Percentiles rank a stretch among this genome's conserved stretches.
Conservation (phyloP, 305 asterid species). For the Fraxinus greggii region DNA sequence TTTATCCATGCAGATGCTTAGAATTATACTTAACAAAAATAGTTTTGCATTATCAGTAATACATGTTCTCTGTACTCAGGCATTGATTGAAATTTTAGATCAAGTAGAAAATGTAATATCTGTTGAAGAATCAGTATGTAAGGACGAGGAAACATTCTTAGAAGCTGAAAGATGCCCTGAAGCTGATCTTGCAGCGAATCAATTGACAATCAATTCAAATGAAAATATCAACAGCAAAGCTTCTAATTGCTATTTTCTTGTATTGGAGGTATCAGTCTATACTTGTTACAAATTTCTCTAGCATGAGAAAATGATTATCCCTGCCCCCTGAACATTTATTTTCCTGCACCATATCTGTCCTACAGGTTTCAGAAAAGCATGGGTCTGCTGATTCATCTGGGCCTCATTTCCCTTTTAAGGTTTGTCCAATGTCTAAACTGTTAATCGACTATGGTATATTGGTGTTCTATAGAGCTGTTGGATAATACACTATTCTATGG, state of each 20-base stretch:
- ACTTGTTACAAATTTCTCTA: slow-evolving; percentile 19
- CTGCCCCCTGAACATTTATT: neutral
- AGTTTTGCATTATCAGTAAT: slow-evolving; percentile 15
- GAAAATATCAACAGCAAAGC: slow-evolving; percentile 34
- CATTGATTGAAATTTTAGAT: slow-evolving; percentile 88
- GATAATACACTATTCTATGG: slow-evolving; percentile 21
- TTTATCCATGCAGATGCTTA: neutral
- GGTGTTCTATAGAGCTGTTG: slow-evolving; percentile 23
- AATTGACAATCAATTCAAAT: slow-evolving; percentile 27
- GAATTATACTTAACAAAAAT: slow-evolving; percentile 14
- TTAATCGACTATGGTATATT: slow-evolving; percentile 14
- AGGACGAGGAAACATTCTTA: slow-evolving; percentile 33
- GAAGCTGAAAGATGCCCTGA: slow-evolving; percentile 41
- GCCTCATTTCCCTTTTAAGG: slow-evolving; percentile 61
- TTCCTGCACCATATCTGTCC: slow-evolving; percentile 18
- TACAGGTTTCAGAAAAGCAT: slow-evolving; percentile 74
- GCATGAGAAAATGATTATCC: slow-evolving; percentile 15
- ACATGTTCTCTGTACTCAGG: slow-evolving; percentile 44
- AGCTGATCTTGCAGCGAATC: slow-evolving; percentile 37
- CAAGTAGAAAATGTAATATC: slow-evolving; percentile 91
- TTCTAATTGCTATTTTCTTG: slow-evolving; percentile 58
- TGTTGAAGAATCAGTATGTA: slow-evolving; percentile 48
- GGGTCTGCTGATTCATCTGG: slow-evolving; percentile 47
- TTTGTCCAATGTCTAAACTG: slow-evolving; percentile 33
- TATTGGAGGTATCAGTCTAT: slow-evolving; percentile 66